These are phyloP conservation scores for Glycyrrhiza uralensis DNA, from an alignment of 306 rosid genomes.

Conservation along the genomic window DNA sequence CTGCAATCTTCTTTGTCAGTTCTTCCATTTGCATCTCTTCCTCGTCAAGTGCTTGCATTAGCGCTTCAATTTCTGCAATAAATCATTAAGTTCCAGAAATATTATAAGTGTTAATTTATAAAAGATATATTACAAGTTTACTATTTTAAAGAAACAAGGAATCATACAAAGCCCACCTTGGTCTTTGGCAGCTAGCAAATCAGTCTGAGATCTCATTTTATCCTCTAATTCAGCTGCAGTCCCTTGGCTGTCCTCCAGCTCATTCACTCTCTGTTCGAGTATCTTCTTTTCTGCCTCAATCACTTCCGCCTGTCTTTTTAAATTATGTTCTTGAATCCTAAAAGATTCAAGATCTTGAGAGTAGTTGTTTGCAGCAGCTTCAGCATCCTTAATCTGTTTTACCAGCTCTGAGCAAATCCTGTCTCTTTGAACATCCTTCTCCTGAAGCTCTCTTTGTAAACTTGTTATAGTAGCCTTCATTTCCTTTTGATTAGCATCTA, in stretches of 20 bases:
- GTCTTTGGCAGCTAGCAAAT: conserved; percentile 74
- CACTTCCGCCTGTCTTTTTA: conserved; percentile 55
- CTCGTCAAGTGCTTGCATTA: conserved; percentile 95
- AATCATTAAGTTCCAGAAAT: conserved; percentile 25
- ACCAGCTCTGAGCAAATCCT: conserved; percentile 80
- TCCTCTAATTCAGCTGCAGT: conserved; percentile 57
- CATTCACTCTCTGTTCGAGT: conserved; percentile 62
- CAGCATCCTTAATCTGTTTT: conserved; percentile 79
- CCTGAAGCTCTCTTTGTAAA: conserved; percentile 88
- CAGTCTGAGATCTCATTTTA: conserved; percentile 61
- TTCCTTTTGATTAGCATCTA: conserved; percentile 63
- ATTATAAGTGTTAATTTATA: background rate
- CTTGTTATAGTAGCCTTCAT: conserved; percentile 62
- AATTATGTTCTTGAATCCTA: conserved; percentile 45
- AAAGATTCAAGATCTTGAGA: conserved; percentile 69
- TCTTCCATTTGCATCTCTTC: conserved; percentile 92
- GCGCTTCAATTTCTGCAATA: conserved; percentile 79
- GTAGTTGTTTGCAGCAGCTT: conserved; percentile 59
- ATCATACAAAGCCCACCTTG: conserved; percentile 56
- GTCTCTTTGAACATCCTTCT: conserved; percentile 88
- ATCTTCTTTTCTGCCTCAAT: conserved; percentile 50
- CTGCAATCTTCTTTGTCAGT: conserved; percentile 55
- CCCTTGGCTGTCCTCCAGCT: conserved; percentile 51
- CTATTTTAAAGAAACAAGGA: background rate
- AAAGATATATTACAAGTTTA: conserved; percentile 18